Percentiles rank a stretch among this genome's conserved stretches.
These are phyloP conservation scores for Podospora pseudopauciseta DNA, from an alignment of 495 filamentous ascomycete genomes.

Conservation along the genomic window DNA sequence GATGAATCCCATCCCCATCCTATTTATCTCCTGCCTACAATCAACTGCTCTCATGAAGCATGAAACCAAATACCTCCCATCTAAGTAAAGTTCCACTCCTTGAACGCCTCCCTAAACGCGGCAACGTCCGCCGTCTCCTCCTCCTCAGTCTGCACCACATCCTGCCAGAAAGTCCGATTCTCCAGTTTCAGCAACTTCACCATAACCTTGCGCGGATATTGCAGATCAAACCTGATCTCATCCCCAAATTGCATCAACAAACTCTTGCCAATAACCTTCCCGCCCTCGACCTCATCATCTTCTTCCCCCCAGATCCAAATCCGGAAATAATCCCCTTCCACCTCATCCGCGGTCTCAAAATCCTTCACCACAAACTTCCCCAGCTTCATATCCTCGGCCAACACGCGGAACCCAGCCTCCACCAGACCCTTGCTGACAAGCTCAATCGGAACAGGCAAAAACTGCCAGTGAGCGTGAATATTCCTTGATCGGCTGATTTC, in stretches of 20 bases:
- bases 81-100: constrained; percentile 73
- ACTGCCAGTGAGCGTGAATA: constrained; percentile 93
- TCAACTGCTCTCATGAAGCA: background rate
- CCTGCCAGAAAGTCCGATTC: constrained; percentile 70
- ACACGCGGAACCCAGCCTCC: constrained; percentile 77
- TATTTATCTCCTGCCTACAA: background rate
- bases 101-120: constrained; percentile 79
- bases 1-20: background rate
- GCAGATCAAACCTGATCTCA: constrained; percentile 53
- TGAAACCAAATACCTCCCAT: background rate
- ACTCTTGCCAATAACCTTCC: constrained; percentile 39
- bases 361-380: constrained; percentile 51
- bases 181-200: constrained; percentile 81
- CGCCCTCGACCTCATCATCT: constrained; percentile 17
- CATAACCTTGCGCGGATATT: constrained; percentile 72
- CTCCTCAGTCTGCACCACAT: constrained; percentile 69
- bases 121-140: constrained; percentile 79
- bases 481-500: constrained; percentile 75
- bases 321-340: constrained; percentile 74
- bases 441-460: constrained; percentile 68
- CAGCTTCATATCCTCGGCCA: constrained; percentile 73
- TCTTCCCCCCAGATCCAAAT: constrained; percentile 70
- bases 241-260: constrained; percentile 47
- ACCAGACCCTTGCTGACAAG: constrained; percentile 65
- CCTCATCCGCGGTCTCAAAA: constrained; percentile 36